These are phyloP conservation scores for Biscogniauxia sp. DNA, from an alignment of 2,329 filamentous ascomycete species.

Conservation along the genomic window DNA sequence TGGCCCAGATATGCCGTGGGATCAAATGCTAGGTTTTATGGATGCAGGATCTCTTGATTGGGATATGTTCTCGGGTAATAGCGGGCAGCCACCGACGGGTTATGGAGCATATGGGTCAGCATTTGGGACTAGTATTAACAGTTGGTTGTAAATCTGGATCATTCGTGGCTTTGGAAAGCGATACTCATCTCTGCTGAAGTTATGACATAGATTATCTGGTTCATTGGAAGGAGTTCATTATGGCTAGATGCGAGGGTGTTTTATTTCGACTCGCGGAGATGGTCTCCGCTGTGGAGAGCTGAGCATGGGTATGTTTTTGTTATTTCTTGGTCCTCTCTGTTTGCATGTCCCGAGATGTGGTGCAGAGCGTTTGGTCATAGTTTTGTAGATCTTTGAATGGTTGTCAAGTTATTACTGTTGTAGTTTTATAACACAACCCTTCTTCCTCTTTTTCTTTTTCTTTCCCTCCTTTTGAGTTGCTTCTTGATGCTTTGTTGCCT, in stretches of 20 bases:
- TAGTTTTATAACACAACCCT: too few species aligned
- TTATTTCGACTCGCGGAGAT: neutral
- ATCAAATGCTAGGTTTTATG: conserved; percentile 33
- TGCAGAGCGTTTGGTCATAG: too few species aligned
- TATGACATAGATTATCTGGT: neutral
- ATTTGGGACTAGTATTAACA: conserved; percentile 17
- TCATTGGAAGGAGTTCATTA: neutral
- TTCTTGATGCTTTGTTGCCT: too few species aligned
- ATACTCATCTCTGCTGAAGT: conserved; percentile 5
- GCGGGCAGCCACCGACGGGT: conserved; percentile 12
- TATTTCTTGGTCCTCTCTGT: too few species aligned
- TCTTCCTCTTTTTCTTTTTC: too few species aligned
- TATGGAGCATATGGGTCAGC: conserved; percentile 16
- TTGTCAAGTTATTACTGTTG: too few species aligned
- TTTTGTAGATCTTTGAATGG: too few species aligned
- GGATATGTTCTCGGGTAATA: conserved; percentile 29
- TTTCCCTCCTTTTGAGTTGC: too few species aligned
- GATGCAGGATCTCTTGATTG: conserved; percentile 29
- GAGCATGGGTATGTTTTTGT: too few species aligned
- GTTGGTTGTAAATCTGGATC: conserved; percentile 19
- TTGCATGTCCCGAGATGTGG: too few species aligned
- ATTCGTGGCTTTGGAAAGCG: conserved; percentile 2
- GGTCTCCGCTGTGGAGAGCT: too few species aligned
- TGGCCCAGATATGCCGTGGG: conserved; percentile 27
- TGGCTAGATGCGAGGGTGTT: neutral